Evolutionary conservation across 164 flowering plant genomes (phyloP).

Genomic region (Paratinospora sagittata): DNA sequence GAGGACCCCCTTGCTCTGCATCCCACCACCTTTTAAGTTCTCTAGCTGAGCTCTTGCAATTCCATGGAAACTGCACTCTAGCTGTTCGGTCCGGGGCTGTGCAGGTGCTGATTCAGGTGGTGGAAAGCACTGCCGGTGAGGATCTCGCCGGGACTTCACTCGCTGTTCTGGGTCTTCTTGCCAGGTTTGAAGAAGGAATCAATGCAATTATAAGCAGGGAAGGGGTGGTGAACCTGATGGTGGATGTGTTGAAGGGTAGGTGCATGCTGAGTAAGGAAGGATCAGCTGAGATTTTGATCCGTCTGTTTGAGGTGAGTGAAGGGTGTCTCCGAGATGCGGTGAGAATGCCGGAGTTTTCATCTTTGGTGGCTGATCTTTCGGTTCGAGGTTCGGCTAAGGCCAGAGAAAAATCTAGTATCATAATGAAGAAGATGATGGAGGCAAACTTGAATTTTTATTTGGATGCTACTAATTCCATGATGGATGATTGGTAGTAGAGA

Average conservation of each 20-base stretch:
- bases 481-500: slow-evolving; percentile 16
- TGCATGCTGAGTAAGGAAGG: slow-evolving; percentile 74
- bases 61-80: slow-evolving; percentile 66
- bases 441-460: slow-evolving; percentile 24
- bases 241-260: slow-evolving; percentile 48
- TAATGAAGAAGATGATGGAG: slow-evolving; percentile 55
- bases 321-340: slow-evolving; percentile 43
- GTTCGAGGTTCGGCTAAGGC: slow-evolving; percentile 53
- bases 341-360: slow-evolving; percentile 40
- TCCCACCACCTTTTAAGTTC: slow-evolving; percentile 60
- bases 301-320: slow-evolving; percentile 56
- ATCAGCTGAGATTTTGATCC: slow-evolving; percentile 46
- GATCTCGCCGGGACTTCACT: slow-evolving; percentile 53
- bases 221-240: slow-evolving; percentile 34
- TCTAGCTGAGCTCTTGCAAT: slow-evolving; percentile 60
- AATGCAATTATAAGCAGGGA: slow-evolving; percentile 32
- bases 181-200: slow-evolving; percentile 55
- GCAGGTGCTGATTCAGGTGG: slow-evolving; percentile 29
- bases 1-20: slow-evolving; percentile 16
- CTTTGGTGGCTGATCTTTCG: slow-evolving; percentile 55
- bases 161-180: slow-evolving; percentile 42
- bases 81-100: slow-evolving; percentile 55
- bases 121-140: slow-evolving; percentile 32
- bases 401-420: slow-evolving; percentile 42
- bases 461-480: slow-evolving; percentile 21